phyloP scores from a whole-genome alignment of 352 stramenopile species.

The Globisporangium apiculatum region DNA sequence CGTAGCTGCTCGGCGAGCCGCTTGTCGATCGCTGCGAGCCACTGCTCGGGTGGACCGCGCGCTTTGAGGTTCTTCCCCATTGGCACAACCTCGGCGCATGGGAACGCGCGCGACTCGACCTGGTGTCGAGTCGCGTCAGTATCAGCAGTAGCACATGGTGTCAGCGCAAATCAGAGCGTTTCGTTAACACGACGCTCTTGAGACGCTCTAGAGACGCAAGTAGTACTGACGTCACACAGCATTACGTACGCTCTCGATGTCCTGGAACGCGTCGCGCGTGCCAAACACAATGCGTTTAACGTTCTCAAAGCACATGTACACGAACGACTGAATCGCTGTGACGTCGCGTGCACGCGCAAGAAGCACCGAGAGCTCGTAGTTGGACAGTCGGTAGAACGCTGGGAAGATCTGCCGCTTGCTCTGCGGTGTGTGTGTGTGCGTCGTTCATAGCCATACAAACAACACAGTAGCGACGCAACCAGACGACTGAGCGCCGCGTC shows the following conservation, averaged over 20 bases:
- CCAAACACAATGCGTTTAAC: conserved; percentile 50
- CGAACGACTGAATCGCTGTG: conserved; percentile 41
- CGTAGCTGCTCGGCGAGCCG: conserved; percentile 50
- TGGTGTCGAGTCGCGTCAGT: neutral
- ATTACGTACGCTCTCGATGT: conserved; percentile 34
- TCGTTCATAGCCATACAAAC: too few relatives aligned
- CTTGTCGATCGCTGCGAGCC: conserved; percentile 52
- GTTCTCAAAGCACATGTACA: conserved; percentile 71
- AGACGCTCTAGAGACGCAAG: too few relatives aligned
- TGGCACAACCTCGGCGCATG: conserved; percentile 30
- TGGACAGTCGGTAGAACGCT: conserved; percentile 56
- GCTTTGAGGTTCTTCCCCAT: conserved; percentile 78
- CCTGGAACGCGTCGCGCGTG: conserved; percentile 47
- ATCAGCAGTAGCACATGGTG: too few relatives aligned
- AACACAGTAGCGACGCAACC: too few relatives aligned
- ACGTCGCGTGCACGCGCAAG: conserved; percentile 41
- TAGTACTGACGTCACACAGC: too few relatives aligned
- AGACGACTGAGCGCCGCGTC: too few relatives aligned
- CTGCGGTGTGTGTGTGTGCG: conserved; percentile 7
- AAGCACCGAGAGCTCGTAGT: conserved; percentile 45
- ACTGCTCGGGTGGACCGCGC: conserved; percentile 56
- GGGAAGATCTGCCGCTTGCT: conserved; percentile 56
- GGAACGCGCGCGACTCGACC: conserved; percentile 29
- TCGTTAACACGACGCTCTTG: too few relatives aligned
- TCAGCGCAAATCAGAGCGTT: too few relatives aligned